Evolutionary conservation across 2,329 filamentous ascomycete genomes (phyloP).

Genomic region (Claviceps pazoutovae): DNA sequence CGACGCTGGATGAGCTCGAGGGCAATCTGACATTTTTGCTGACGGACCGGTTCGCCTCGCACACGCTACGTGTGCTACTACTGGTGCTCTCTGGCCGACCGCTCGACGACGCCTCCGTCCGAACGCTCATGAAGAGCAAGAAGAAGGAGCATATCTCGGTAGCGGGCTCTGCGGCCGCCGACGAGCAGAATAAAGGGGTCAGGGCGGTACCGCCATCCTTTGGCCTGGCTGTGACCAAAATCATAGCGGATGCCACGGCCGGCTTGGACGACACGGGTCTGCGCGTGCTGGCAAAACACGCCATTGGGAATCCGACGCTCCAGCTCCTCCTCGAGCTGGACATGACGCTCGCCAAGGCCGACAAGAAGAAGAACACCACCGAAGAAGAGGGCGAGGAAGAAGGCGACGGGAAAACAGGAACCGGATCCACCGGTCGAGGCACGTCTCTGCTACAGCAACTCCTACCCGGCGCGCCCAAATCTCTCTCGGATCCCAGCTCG

Average conservation of each 20-base stretch:
- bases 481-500: slow-evolving; percentile 57
- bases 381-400: not conserved
- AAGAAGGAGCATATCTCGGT: slow-evolving; percentile 75
- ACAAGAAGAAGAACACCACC: slow-evolving; percentile 1
- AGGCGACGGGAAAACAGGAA: not conserved
- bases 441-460: slow-evolving; percentile 60
- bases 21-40: slow-evolving; percentile 69
- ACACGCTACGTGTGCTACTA: slow-evolving; percentile 74
- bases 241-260: slow-evolving; percentile 63
- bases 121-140: slow-evolving; percentile 74
- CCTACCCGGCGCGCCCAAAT: slow-evolving; percentile 59
- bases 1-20: slow-evolving; percentile 77
- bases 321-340: slow-evolving; percentile 83
- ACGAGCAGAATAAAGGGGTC: slow-evolving; percentile 28
- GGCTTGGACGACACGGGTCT: slow-evolving; percentile 68
- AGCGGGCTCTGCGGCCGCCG: slow-evolving; percentile 34
- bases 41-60: slow-evolving; percentile 80
- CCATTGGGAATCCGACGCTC: slow-evolving; percentile 83
- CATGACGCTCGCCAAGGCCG: slow-evolving; percentile 50
- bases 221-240: slow-evolving; percentile 59
- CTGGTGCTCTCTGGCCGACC: slow-evolving; percentile 75
- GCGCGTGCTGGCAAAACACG: slow-evolving; percentile 72
- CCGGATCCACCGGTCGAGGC: slow-evolving; percentile 1
- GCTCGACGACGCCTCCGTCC: slow-evolving; percentile 53
- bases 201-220: slow-evolving; percentile 68